Evolutionary conservation across 2,329 filamentous ascomycete genomes (phyloP).

Genomic region (Pleomassaria siparia): DNA sequence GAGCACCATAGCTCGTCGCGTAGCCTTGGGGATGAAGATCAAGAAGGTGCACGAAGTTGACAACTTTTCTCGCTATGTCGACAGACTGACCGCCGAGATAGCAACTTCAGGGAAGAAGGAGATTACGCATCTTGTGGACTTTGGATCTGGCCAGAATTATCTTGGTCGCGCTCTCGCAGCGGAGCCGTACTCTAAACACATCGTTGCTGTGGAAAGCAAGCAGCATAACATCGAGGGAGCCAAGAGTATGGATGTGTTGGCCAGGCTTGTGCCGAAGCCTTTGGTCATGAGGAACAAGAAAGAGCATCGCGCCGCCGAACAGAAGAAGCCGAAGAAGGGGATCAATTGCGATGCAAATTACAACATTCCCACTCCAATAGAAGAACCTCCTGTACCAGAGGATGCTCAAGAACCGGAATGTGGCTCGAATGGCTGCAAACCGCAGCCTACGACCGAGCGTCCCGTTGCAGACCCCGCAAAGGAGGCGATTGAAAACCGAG

Average conservation of each 20-base stretch:
- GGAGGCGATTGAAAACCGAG: not conserved
- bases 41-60: slow-evolving; percentile 96
- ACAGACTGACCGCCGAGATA: slow-evolving; percentile 63
- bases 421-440: slow-evolving; percentile 16
- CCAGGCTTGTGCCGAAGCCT: slow-evolving; percentile 72
- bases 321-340: slow-evolving; percentile 46
- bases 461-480: not conserved
- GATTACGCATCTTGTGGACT: slow-evolving; percentile 89
- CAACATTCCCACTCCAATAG: not conserved
- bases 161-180: slow-evolving; percentile 85
- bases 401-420: slow-evolving; percentile 8
- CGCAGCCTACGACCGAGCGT: not conserved
- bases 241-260: slow-evolving; percentile 78
- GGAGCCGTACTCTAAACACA: slow-evolving; percentile 79
- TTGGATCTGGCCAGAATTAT: slow-evolving; percentile 96
- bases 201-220: slow-evolving; percentile 87
- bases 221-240: slow-evolving; percentile 86
- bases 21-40: slow-evolving; percentile 88
- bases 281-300: slow-evolving; percentile 83
- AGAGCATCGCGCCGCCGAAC: slow-evolving; percentile 57
- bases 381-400: not conserved
- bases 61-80: slow-evolving; percentile 84
- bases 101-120: slow-evolving; percentile 29
- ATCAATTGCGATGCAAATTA: slow-evolving; percentile 22
- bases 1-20: slow-evolving; percentile 65